Conservation (phyloP, 306 rosid species). For the Cyclanthera cordifolia region DNA sequence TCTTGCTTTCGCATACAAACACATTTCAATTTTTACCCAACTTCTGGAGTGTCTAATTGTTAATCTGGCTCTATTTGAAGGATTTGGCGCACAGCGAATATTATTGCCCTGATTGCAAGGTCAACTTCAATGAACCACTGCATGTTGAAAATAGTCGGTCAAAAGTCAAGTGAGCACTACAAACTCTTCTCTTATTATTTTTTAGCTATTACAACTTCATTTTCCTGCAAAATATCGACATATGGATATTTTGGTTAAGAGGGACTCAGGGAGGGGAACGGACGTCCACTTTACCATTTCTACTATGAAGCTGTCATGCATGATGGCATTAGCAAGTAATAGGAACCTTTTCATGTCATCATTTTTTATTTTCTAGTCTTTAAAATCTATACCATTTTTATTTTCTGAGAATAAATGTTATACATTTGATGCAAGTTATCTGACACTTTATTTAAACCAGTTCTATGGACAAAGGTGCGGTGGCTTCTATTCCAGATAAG, state of each 20-base stretch:
- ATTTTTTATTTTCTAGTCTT: not conserved
- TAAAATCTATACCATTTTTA: too few relatives aligned
- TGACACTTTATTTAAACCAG: slow-evolving; percentile 29
- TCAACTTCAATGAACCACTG: slow-evolving; percentile 30
- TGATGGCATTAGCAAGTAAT: not conserved
- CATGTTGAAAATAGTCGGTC: slow-evolving; percentile 28
- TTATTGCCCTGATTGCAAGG: slow-evolving; percentile 87
- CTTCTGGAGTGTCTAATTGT: slow-evolving; percentile 9
- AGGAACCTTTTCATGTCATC: not conserved
- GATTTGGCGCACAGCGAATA: slow-evolving; percentile 61
- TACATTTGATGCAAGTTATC: not conserved
- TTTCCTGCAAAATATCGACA: not conserved
- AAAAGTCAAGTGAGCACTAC: slow-evolving; percentile 37
- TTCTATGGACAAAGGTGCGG: slow-evolving; percentile 26
- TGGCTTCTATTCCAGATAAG: slow-evolving; percentile 36
- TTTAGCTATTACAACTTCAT: not conserved
- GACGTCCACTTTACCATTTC: not conserved
- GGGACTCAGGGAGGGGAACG: not conserved
- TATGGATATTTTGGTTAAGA: not conserved
- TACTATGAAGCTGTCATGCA: not conserved
- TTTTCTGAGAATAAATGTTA: not conserved
- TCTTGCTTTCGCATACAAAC: slow-evolving; percentile 1
- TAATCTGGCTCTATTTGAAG: slow-evolving; percentile 32
- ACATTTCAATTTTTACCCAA: slow-evolving; percentile 3
- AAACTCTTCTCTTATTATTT: not conserved